phyloP scores from a whole-genome alignment of 345 rosid genomes.

The Brassica napus region Da-Ae NC_063444.1:42553501-42554000 shows the following conservation, averaged over 20 bases:
- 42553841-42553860: no score
- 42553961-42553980: no score
- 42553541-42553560: neutral
- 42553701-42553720: constrained; percentile 78
- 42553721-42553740: constrained; percentile 90
- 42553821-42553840: no score
- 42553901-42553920: no score
- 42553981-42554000: no score
- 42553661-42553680: neutral
- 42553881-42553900: no score
- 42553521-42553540: constrained; percentile 15
- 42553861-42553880: no score
- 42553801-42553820: no score
- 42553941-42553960: no score
- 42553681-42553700: neutral
- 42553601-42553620: constrained; percentile 20
- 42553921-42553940: no score
- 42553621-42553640: constrained; percentile 81
- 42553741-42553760: constrained; percentile 82
- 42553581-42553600: neutral
- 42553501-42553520: constrained; percentile 79
- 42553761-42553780: constrained; percentile 52
- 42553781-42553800: no score
- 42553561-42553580: constrained; percentile 11
- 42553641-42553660: constrained; percentile 40